Evolutionary conservation across 345 rosid species (phyloP).

Genomic region (Toxicodendron radicans): DNA sequence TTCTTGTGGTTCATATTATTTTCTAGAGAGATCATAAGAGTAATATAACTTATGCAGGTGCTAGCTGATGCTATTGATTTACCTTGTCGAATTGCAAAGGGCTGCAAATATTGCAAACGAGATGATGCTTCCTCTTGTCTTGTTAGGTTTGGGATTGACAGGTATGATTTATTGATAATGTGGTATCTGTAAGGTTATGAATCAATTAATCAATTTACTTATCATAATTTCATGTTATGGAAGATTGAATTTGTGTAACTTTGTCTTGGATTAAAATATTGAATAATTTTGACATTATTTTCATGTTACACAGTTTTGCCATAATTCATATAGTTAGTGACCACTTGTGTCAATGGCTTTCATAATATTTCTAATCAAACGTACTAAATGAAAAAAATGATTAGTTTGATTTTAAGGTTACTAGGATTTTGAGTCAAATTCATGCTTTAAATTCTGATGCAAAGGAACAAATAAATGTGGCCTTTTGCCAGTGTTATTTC

Average conservation of each 20-base stretch:
- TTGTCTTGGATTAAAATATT: background rate
- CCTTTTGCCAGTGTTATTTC: background rate
- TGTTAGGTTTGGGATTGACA: conserved; percentile 91
- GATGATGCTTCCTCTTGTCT: conserved; percentile 96
- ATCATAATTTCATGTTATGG: background rate
- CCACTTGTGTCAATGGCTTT: background rate
- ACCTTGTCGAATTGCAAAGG: conserved; percentile 98
- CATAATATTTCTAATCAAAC: background rate
- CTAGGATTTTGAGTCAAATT: conserved; percentile 9
- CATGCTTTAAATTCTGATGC: background rate
- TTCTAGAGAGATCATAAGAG: conserved; percentile 3
- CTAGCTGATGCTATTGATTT: conserved; percentile 89
- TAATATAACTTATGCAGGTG: conserved; percentile 54
- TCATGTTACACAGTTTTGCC: background rate
- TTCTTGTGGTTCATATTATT: background rate
- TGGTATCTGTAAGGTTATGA: background rate
- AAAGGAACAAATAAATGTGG: background rate
- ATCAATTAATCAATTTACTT: background rate
- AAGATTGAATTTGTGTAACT: background rate
- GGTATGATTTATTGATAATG: conserved; percentile 37
- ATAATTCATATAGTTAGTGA: background rate
- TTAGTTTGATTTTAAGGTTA: background rate
- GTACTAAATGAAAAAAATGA: background rate
- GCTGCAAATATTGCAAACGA: conserved; percentile 89
- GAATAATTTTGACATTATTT: background rate